Evolutionary conservation across 441 rosid genomes (phyloP).

Genomic region (Jatropha podagrica): DNA sequence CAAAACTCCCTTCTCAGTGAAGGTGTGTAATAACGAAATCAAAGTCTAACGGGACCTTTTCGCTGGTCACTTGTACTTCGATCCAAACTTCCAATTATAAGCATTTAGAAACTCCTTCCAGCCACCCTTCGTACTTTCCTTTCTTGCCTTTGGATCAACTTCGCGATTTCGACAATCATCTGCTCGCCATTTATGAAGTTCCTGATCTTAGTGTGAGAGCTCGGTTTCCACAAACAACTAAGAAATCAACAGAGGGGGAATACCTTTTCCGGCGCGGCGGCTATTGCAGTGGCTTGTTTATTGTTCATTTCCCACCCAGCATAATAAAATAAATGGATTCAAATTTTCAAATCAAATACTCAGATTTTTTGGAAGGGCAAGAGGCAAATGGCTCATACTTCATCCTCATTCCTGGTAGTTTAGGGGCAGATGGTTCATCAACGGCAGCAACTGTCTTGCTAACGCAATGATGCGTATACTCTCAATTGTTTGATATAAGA

Average conservation of each 20-base stretch:
- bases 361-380: too few species aligned
- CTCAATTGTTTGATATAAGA: not conserved
- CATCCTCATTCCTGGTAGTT: not conserved
- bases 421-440: too few species aligned
- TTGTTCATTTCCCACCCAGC: slow-evolving; percentile 33
- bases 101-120: slow-evolving; percentile 78
- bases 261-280: slow-evolving; percentile 49
- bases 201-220: not conserved
- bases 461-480: not conserved
- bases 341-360: too few species aligned
- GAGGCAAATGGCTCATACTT: not conserved
- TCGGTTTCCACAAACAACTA: not conserved
- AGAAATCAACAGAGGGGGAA: not conserved
- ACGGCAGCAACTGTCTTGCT: too few species aligned
- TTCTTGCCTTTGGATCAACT: slow-evolving; percentile 60
- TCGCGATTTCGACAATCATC: slow-evolving; percentile 76
- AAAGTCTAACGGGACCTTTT: slow-evolving; percentile 53
- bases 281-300: slow-evolving; percentile 47
- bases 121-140: slow-evolving; percentile 49
- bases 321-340: not conserved
- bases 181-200: slow-evolving; percentile 20
- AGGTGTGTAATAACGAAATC: slow-evolving; percentile 62
- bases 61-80: slow-evolving; percentile 66
- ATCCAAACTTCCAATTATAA: slow-evolving; percentile 56
- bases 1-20: slow-evolving; percentile 42